Conservation (phyloP, 768 basidiomycete genomes). For the Piloderma croceum region DNA sequence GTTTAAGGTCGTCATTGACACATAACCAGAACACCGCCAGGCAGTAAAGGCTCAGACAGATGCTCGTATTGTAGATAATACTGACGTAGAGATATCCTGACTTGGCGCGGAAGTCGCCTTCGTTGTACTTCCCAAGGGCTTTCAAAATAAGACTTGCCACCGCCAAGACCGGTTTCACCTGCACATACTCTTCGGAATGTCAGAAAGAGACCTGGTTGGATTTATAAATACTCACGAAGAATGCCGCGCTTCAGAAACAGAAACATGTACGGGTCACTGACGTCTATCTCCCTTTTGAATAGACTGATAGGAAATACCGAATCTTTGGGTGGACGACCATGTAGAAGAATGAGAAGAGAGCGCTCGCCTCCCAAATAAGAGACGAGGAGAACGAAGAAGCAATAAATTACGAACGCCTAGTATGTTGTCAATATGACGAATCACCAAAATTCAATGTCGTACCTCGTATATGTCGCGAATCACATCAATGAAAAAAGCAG, state of each 20-base stretch:
- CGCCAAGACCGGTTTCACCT: constrained; percentile 89
- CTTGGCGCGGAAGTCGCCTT: constrained; percentile 77
- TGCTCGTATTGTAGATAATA: constrained; percentile 78
- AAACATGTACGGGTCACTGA: constrained; percentile 92
- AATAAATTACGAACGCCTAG: constrained; percentile 92
- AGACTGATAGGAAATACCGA: constrained; percentile 83
- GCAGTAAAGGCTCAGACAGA: constrained; percentile 79
- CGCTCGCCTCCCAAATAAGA: constrained; percentile 91
- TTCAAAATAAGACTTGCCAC: constrained; percentile 82
- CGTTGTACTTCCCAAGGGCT: constrained; percentile 78
- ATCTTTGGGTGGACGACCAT: constrained; percentile 83
- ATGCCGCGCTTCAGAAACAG: constrained; percentile 93
- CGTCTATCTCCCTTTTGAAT: constrained; percentile 83
- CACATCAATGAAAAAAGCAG: constrained; percentile 94
- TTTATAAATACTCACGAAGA: constrained; percentile 52
- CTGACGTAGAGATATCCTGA: constrained; percentile 92
- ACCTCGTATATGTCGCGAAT: constrained; percentile 96
- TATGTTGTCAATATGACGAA: background rate
- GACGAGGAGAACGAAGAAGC: constrained; percentile 79
- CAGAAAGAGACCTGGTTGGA: constrained; percentile 7
- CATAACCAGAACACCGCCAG: constrained; percentile 97
- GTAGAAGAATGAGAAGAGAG: constrained; percentile 84
- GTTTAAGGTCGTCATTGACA: constrained; percentile 81
- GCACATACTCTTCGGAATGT: constrained; percentile 99
- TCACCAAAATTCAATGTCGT: constrained; percentile 15